Evolutionary conservation across 2,329 filamentous ascomycete genomes (phyloP).

Genomic region (Pleoardoris graminearum): DNA sequence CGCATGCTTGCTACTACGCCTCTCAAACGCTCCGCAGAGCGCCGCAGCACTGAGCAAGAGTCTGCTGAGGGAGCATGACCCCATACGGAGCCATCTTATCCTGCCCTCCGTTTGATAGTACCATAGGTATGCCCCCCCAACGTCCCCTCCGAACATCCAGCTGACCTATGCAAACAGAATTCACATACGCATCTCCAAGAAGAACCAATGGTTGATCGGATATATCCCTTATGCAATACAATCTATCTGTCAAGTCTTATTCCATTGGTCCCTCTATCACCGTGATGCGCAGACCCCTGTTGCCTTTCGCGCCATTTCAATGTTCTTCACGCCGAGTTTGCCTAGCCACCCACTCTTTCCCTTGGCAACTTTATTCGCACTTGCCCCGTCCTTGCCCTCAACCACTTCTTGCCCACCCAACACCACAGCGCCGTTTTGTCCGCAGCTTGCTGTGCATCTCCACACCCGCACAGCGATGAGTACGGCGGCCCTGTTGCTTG

Average conservation of each 20-base stretch:
- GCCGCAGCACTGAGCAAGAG: background rate
- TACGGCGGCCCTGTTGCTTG: no score
- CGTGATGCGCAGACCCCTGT: background rate
- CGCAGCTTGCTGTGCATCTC: background rate
- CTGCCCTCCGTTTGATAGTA: background rate
- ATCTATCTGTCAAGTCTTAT: background rate
- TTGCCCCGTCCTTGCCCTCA: background rate
- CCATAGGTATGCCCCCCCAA: background rate
- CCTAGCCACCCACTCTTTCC: background rate
- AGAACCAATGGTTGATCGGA: background rate
- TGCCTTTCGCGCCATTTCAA: background rate
- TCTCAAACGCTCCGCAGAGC: background rate
- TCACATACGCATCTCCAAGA: background rate
- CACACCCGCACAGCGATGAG: background rate
- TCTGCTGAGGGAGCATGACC: background rate
- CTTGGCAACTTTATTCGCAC: background rate
- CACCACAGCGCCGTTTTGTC: background rate
- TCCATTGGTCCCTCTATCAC: background rate
- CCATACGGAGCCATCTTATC: no score
- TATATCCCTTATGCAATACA: background rate
- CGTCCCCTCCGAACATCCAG: background rate
- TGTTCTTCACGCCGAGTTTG: background rate
- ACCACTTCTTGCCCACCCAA: background rate
- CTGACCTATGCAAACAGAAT: slow-evolving; percentile 1
- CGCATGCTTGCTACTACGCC: background rate